These are phyloP conservation scores for Clonostachys sp. DNA, from an alignment of 2,329 filamentous ascomycete genomes.

Conservation along the genomic window DNA sequence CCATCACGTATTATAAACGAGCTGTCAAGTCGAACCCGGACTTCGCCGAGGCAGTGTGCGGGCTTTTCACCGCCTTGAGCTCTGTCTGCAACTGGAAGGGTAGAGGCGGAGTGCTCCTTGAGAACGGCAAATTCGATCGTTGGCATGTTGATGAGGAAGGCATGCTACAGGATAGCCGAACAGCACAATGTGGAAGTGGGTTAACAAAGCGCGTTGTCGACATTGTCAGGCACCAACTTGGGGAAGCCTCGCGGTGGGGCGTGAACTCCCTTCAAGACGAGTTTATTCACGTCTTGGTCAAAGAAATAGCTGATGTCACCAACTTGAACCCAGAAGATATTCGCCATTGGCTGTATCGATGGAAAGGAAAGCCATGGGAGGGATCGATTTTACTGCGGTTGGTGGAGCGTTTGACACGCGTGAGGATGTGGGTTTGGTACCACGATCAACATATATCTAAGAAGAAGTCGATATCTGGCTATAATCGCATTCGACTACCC, in stretches of 20 bases:
- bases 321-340: slow-evolving; percentile 27
- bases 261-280: slow-evolving; percentile 59
- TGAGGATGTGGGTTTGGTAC: slow-evolving; percentile 82
- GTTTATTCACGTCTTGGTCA: slow-evolving; percentile 42
- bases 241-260: slow-evolving; percentile 84
- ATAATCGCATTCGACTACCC: slow-evolving; percentile 71
- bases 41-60: slow-evolving; percentile 95
- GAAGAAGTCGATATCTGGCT: slow-evolving; percentile 49
- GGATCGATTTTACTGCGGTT: slow-evolving; percentile 80
- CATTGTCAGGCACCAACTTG: slow-evolving; percentile 84
- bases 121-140: slow-evolving; percentile 70
- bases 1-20: slow-evolving; percentile 85
- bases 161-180: slow-evolving; percentile 71
- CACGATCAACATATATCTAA: slow-evolving; percentile 68
- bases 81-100: slow-evolving; percentile 95
- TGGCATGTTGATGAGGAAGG: slow-evolving; percentile 91
- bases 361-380: slow-evolving; percentile 80
- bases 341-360: slow-evolving; percentile 39
- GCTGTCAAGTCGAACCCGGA: slow-evolving; percentile 90
- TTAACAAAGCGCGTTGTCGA: slow-evolving; percentile 88
- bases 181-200: slow-evolving; percentile 60
- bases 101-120: slow-evolving; percentile 78
- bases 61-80: slow-evolving; percentile 88
- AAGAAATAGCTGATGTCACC: slow-evolving; percentile 37
- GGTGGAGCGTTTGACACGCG: slow-evolving; percentile 77